These are phyloP conservation scores for Candida arabinofermentans DNA, from an alignment of 805 yeast species.

Conservation along the genomic window DNA sequence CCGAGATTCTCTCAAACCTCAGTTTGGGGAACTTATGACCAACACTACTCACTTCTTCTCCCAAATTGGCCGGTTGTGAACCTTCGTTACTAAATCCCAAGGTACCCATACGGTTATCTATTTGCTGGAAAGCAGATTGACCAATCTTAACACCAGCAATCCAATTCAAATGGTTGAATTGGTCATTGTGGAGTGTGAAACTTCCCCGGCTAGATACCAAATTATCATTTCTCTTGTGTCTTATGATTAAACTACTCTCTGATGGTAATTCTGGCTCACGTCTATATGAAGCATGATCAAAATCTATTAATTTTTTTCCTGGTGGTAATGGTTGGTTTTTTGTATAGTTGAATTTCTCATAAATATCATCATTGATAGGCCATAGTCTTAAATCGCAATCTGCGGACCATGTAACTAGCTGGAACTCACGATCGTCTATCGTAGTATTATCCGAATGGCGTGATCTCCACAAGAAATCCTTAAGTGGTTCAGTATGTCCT, in stretches of 20 bases:
- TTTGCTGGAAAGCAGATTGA: conserved; percentile 36
- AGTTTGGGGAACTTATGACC: conserved; percentile 88
- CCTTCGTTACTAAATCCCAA: conserved; percentile 32
- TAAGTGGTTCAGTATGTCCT: conserved; percentile 82
- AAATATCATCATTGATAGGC: conserved; percentile 54
- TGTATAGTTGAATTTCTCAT: conserved; percentile 42
- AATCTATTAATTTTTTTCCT: conserved; percentile 33
- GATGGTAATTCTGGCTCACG: conserved; percentile 40
- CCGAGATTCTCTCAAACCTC: conserved; percentile 81
- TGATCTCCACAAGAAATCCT: conserved; percentile 85
- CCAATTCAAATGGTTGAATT: conserved; percentile 76
- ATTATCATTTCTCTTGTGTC: conserved; percentile 17
- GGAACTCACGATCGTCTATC: conserved; percentile 75
- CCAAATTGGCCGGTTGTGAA: conserved; percentile 57
- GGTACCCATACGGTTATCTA: conserved; percentile 34
- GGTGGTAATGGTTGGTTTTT: conserved; percentile 34
- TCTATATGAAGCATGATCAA: conserved; percentile 40
- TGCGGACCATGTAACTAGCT: conserved; percentile 90
- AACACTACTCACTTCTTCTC: conserved; percentile 86
- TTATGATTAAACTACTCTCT: conserved; percentile 21
- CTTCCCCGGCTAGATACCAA: conserved; percentile 24
- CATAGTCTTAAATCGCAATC: conserved; percentile 83
- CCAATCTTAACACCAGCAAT: conserved; percentile 87
- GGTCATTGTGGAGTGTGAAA: conserved; percentile 36
- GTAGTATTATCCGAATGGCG: conserved; percentile 42